Base-by-base conservation (phyloP, 2,329 filamentous ascomycete genomes). In the Alternaria tenuissima region DNA sequence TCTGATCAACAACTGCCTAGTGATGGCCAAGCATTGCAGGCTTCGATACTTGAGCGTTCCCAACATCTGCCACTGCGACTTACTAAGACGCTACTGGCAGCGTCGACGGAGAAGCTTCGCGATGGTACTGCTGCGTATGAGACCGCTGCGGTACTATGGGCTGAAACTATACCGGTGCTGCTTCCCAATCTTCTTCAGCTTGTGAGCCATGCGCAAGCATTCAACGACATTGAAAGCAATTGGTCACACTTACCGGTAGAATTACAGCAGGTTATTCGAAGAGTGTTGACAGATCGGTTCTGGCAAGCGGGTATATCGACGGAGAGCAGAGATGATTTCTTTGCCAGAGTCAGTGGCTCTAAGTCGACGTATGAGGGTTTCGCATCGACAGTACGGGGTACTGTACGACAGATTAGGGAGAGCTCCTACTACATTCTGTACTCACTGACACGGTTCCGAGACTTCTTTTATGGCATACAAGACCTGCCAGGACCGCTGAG, bases 261-360 rank as follows among this genome's bases (percentile, higher is more conserved):
- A 42, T 90, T 96, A 83, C 89, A 89, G 59, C 81, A 85, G 5
- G 88, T 96, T 53, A 91, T 98, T 39, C 87, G 88, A 43, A 87
- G 92, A 22, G 93, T 98, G 20, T 82, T 99, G 22, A 96, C 93
- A 14, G 95, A 99, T 78, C 87, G 95, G 24, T 99, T 99, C 77
- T 99, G 95, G 95, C 95, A 99, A 82, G 93, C 94, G 7, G 95
- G 95, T 9, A 99, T 99, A 52, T 98, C 95, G 0, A 91, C 90
- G 63, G 95, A 96, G 26, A 98, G 92, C 70, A 93, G 95, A 76
- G 95, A 98, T 64, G 94, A 98, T 59, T 99, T 99, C 76, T 98
- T 97, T 78, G 91, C 93, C 32, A 88, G 92, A 41, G 94, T 99
- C 2, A 88, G 93, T 57, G 91, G 93, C 32, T 97, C 95, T 57